Evolutionary conservation across 2,329 filamentous ascomycete species (phyloP), one percentile per base, ranked within the genome.

Genomic region (Paracoccidioides brasiliensis): DNA sequence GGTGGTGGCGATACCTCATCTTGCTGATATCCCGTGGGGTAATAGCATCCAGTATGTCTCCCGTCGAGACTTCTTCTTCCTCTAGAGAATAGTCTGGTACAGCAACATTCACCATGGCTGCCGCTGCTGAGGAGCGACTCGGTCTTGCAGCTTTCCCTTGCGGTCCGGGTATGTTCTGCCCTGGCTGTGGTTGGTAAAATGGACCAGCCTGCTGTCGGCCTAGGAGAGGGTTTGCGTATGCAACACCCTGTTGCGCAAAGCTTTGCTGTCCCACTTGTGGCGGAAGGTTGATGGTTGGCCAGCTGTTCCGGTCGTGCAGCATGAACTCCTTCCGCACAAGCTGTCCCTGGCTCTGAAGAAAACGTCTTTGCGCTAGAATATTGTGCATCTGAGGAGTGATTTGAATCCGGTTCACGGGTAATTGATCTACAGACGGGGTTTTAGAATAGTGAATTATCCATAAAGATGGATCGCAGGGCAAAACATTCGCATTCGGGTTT

Each of bases 241-340:
- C 76, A 72, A 57, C 77, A 72, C 59, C 74, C 67, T 61, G 72
- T 66, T 55, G 78, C 66, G 62, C 76, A 75, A 72, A 82, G 71
- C 58, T 78, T 74, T 67, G 82, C 70, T 61, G 74, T 62, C 55
- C 77, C 70, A 62, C 71, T 62, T 70, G 72, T 58, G 75, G 73
- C 0, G 86, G 86, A 59, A 88, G 82, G 46, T 82, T 82, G 57
- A 97, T 85, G 30, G 84, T 83, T 3, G 93, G 91, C 90, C 91
- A 97, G 72, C 89, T 94, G 61, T 83, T 80, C 43, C 88, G 83
- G 70, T 97, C 93, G 52, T 87, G 83, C 22, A 97, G 78, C 84
- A 96, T 94, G 67, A 97, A 97, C 64, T 96, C 90, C 67, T 95
- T 95, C 63, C 89, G 85, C 56, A 85, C 80, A 46, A 95, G 83